Conservation (phyloP, 306 rosid genomes). For the Gleditsia sinensis region DNA sequence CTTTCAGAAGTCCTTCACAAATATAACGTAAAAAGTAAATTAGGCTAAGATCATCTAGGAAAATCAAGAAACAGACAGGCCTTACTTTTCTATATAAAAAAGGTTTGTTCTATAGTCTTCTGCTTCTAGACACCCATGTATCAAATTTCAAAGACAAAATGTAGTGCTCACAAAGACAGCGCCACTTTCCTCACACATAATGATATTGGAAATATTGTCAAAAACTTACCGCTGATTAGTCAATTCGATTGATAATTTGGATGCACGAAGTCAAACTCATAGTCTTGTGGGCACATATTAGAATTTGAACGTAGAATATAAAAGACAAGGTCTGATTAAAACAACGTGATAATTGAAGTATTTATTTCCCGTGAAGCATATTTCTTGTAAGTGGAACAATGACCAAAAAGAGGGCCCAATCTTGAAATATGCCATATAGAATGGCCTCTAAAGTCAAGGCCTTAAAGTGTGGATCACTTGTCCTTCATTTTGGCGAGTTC, state of each 20-base stretch:
- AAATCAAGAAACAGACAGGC: too few species aligned
- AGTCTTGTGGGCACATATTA: background rate
- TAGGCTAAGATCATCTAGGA: too few species aligned
- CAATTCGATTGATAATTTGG: conserved; percentile 26
- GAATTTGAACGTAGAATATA: background rate
- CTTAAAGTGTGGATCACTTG: background rate
- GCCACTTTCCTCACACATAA: conserved; percentile 11
- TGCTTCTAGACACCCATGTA: background rate
- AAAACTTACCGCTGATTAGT: background rate
- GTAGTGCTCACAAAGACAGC: conserved; percentile 7
- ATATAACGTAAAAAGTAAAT: too few species aligned
- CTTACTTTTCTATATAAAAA: too few species aligned
- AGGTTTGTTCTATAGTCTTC: background rate
- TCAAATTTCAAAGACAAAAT: conserved; percentile 25
- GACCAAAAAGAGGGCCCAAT: conserved; percentile 1
- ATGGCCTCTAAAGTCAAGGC: conserved; percentile 18
- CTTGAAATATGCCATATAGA: background rate
- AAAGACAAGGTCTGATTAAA: background rate
- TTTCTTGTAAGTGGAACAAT: background rate
- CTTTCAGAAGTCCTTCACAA: too few species aligned
- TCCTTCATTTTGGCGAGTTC: background rate
- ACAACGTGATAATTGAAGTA: background rate
- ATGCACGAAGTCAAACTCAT: conserved; percentile 26
- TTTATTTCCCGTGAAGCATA: background rate
- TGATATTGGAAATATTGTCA: conserved; percentile 1